phyloP scores from a whole-genome alignment of 768 basidiomycete species.

The Bullera alba region DNA sequence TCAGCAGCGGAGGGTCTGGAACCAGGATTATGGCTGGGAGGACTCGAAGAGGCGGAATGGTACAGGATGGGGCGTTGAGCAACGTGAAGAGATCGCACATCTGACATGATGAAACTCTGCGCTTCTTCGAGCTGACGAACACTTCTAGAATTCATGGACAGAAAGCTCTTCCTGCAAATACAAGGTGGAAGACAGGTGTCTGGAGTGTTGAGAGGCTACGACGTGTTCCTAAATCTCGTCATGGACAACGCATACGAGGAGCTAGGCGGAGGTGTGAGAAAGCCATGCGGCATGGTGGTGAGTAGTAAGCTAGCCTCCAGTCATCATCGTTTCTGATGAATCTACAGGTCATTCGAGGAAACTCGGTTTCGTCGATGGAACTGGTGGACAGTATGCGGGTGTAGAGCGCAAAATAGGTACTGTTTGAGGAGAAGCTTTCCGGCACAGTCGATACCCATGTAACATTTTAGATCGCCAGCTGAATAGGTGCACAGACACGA shows the following conservation, averaged over 20 bases:
- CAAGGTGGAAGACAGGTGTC: constrained; percentile 88
- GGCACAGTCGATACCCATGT: too few relatives aligned
- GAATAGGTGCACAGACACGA: not conserved
- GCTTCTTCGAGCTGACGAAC: too few relatives aligned
- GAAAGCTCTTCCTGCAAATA: constrained; percentile 85
- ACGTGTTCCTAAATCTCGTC: constrained; percentile 96
- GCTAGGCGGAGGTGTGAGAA: constrained; percentile 77
- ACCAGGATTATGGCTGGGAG: too few relatives aligned
- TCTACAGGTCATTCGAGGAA: constrained; percentile 83
- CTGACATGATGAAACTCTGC: too few relatives aligned
- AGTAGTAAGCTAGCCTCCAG: constrained; percentile 35
- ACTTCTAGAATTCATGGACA: constrained; percentile 85
- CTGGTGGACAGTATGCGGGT: constrained; percentile 40
- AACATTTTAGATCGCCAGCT: too few relatives aligned
- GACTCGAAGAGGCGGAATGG: not conserved
- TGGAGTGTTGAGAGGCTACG: constrained; percentile 90
- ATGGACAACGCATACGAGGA: constrained; percentile 94
- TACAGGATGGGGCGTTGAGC: not conserved
- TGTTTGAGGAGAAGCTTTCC: too few relatives aligned
- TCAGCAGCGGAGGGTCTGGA: not conserved
- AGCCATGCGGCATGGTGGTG: constrained; percentile 86
- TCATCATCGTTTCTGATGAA: not conserved
- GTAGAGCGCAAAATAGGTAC: too few relatives aligned
- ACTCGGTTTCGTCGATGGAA: constrained; percentile 94
- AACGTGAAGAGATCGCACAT: constrained; percentile 2